Conservation (phyloP, 2,329 filamentous ascomycete genomes). For the Leptographium lundbergii region DNA sequence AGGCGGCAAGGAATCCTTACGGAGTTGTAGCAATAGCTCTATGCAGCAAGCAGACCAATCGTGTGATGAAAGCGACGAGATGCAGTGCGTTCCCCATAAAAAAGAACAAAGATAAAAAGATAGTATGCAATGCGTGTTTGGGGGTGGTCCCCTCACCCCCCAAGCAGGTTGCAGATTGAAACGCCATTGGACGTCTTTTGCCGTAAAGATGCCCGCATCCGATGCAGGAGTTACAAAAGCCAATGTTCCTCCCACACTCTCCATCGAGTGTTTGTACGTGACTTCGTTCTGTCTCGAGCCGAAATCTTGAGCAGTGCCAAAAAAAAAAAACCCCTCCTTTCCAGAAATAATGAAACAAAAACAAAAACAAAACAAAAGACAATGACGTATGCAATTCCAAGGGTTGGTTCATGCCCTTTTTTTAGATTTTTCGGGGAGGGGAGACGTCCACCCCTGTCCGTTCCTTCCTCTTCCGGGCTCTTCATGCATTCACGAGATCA, state of each 20-base stretch:
- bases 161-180: neutral
- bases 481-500: slow-evolving; percentile 6
- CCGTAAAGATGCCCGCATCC: neutral
- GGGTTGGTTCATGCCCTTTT: neutral
- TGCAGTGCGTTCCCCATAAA: neutral
- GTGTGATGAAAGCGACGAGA: neutral
- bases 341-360: neutral
- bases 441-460: no score
- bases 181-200: neutral
- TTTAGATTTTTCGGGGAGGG: neutral
- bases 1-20: neutral
- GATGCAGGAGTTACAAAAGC: neutral
- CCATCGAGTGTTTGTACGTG: neutral
- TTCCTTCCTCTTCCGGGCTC: neutral
- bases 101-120: neutral
- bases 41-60: neutral
- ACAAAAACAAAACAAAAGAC: neutral
- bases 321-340: neutral
- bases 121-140: neutral
- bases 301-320: neutral
- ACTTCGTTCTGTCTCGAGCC: neutral
- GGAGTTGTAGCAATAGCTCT: neutral
- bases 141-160: neutral
- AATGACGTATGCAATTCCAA: neutral
- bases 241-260: neutral